Base-by-base conservation (phyloP, 139 green algal genomes). In the Chlorella sp. region DNA sequence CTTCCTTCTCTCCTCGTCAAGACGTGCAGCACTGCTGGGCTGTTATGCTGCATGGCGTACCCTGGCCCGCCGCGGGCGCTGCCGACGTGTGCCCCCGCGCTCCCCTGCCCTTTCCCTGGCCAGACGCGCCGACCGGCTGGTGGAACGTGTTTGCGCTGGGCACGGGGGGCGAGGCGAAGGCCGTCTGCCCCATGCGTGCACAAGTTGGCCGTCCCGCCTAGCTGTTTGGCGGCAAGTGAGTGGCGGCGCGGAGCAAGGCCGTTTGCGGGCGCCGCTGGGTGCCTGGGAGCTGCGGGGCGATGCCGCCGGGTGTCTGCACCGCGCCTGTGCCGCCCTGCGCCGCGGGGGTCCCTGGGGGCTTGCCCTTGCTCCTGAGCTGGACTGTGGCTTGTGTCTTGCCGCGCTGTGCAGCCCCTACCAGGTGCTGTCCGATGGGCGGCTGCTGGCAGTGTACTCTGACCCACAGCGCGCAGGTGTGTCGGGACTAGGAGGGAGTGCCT, bases 141-240 rank as follows among this genome's bases (percentile, higher is more conserved):
- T 95, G 90, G 89, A 94, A 93, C 68, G 67, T 93, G 21, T 88
- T 87, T 63, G 55, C 55, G 25, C 35, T 81, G 25, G 25, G 62
- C 2, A 19, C n/a, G 3, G 69, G 73, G 7, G 79, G 80, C 43
- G 31, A 77, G 75, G 82, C 86, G 48, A 45, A 79, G 43, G 23
- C 79, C 1, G 46, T 91, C 63, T 29, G 81, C 48, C 77, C 71
- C 14, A 77, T 77, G 69, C 56, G 70, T 3, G 88, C 81, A 8
- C 90, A 95, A 67, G 93, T 92, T 67, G 86, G 80, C 0, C 59
- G 64, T 4, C 91, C 91, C 7, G 64, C 65, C 17, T 95, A 90
- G 91, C 40, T 87, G 56, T 90, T 93, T 74, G 90, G 87, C 35
- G 58, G 76, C 12, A 35, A 46, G 38, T 66, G 21, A 43, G 53